Evolutionary conservation across 1,139 yeast genomes (phyloP).

Genomic region (Kodamaea derodonti): DNA sequence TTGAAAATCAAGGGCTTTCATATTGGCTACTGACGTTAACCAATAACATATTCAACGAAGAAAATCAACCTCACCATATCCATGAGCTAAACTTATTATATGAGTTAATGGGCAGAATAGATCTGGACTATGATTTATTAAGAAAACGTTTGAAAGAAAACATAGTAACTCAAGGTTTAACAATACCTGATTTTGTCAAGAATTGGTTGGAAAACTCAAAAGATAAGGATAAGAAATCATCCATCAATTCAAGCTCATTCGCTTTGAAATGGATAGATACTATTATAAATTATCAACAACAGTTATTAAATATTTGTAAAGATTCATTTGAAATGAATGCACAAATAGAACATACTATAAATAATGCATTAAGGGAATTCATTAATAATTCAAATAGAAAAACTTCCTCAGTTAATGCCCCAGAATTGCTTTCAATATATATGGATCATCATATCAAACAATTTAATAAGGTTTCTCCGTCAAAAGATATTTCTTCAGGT

Average conservation of each 20-base stretch:
- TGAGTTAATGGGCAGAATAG: constrained; percentile 52
- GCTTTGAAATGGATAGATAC: constrained; percentile 72
- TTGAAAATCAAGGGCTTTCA: constrained; percentile 53
- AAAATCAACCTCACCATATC: constrained; percentile 9
- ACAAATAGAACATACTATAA: constrained; percentile 52
- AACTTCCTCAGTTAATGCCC: constrained; percentile 39
- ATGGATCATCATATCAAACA: constrained; percentile 72
- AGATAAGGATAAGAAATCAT: constrained; percentile 26
- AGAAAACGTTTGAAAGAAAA: constrained; percentile 46
- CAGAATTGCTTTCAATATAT: constrained; percentile 72
- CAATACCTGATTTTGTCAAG: constrained; percentile 27
- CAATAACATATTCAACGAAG: constrained; percentile 17
- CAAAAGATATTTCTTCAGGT: constrained; percentile 8
- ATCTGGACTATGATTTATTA: constrained; percentile 47
- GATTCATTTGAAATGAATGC: constrained; percentile 49
- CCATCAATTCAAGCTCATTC: constrained; percentile 39
- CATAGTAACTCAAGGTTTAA: constrained; percentile 39
- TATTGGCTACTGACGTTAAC: constrained; percentile 46
- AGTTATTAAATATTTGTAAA: constrained; percentile 45
- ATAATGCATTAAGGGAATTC: constrained; percentile 59
- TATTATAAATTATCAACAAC: constrained; percentile 52
- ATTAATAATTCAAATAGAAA: constrained; percentile 35
- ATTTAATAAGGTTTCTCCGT: constrained; percentile 37
- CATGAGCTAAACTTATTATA: constrained; percentile 45
- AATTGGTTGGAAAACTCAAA: constrained; percentile 14